Conservation (phyloP, 495 filamentous ascomycete genomes). For the Elaphomyces granulatus region DNA sequence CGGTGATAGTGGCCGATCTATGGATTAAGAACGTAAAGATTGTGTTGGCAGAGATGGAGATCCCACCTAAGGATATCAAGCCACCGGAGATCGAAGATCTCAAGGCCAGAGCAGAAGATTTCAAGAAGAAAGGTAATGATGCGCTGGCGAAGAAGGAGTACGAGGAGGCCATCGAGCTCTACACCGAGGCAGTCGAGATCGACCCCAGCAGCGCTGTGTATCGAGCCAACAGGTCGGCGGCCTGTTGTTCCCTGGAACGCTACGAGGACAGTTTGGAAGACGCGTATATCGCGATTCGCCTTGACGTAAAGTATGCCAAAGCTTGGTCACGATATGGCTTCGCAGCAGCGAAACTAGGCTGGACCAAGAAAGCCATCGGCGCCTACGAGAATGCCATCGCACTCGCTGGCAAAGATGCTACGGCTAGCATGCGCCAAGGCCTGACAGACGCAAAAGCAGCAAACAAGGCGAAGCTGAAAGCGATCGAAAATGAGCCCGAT, state of each 20-base stretch:
- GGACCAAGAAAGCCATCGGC: background rate
- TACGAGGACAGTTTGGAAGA: background rate
- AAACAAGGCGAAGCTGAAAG: background rate
- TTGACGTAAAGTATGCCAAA: background rate
- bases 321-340: background rate
- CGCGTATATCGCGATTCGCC: background rate
- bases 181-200: too few relatives aligned
- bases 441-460: background rate
- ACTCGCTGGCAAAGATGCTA: background rate
- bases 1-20: background rate
- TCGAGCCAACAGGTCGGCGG: background rate
- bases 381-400: background rate
- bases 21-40: constrained; percentile 1
- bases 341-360: background rate
- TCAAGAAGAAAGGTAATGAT: background rate
- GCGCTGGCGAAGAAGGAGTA: background rate
- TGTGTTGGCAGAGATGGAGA: background rate
- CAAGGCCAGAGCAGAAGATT: constrained; percentile 1
- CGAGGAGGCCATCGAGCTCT: too few relatives aligned
- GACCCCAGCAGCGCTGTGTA: background rate
- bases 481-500: background rate
- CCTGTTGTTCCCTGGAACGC: background rate
- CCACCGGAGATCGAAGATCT: background rate
- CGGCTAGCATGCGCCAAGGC: background rate
- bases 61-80: background rate